phyloP scores from a whole-genome alignment of 345 rosid species.

The Dimocarpus longan region DNA sequence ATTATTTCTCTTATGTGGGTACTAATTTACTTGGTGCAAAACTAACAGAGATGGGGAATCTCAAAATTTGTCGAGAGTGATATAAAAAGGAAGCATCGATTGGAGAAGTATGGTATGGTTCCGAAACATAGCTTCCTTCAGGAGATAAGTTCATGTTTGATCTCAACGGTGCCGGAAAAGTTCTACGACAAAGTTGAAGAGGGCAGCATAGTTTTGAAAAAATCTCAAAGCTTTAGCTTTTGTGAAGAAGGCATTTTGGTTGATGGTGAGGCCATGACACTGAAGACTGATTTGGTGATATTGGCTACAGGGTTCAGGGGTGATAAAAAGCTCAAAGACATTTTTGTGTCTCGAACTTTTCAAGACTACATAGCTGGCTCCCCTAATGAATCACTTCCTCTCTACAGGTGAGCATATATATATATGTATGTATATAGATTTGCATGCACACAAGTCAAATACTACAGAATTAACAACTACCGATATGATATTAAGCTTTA shows the following conservation, averaged over 20 bases:
- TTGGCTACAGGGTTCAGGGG: conserved; percentile 48
- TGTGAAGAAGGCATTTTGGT: conserved; percentile 32
- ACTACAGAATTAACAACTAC: too few species aligned
- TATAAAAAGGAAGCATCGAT: conserved; percentile 31
- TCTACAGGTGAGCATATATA: conserved; percentile 38
- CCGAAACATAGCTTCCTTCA: conserved; percentile 46
- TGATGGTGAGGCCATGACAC: conserved; percentile 22
- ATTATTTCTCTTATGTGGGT: too few species aligned
- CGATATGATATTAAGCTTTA: too few species aligned
- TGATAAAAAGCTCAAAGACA: conserved; percentile 37
- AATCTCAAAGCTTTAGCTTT: conserved; percentile 35
- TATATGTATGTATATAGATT: too few species aligned
- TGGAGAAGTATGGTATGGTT: conserved; percentile 46
- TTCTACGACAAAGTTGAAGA: conserved; percentile 45
- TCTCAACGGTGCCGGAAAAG: conserved; percentile 34
- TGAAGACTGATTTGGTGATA: conserved; percentile 39
- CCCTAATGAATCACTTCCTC: conserved; percentile 31
- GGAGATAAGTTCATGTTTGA: conserved; percentile 34
- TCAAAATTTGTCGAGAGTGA: conserved; percentile 45
- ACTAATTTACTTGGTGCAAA: not conserved
- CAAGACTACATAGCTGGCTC: conserved; percentile 33
- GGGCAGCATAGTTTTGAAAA: conserved; percentile 45
- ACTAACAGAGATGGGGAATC: conserved; percentile 37
- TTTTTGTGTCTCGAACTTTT: conserved; percentile 34
- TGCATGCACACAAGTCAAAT: too few species aligned